A percentile compares a stretch with the other conserved stretches of the same genome.
Evolutionary conservation across 257 asterid genomes (phyloP).

Genomic region (Handroanthus guayacan): DNA sequence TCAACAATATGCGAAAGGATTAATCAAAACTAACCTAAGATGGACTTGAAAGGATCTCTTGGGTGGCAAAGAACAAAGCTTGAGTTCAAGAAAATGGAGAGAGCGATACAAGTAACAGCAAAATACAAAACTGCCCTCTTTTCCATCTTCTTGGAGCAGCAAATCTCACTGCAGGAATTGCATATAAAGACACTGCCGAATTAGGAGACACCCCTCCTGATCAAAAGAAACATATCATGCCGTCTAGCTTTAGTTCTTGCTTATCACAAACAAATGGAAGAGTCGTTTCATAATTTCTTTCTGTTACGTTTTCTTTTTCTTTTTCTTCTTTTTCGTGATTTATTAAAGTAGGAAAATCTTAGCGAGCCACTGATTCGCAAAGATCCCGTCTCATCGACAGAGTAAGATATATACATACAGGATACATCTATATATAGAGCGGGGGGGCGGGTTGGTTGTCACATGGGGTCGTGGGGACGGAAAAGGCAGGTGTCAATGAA

Average conservation of each 20-base stretch:
- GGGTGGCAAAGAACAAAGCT: conserved; percentile 48
- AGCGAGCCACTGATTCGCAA: conserved; percentile 34
- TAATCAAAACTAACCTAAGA: conserved; percentile 54
- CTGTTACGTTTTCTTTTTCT: conserved; percentile 8
- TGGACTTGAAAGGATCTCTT: conserved; percentile 58
- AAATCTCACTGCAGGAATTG: conserved; percentile 55
- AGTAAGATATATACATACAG: conserved; percentile 10
- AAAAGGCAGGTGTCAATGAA: conserved; percentile 55
- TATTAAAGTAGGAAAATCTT: conserved; percentile 37
- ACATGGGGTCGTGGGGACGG: conserved; percentile 43
- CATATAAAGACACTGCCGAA: conserved; percentile 43
- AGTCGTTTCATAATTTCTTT: conserved; percentile 20
- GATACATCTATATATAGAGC: conserved; percentile 22
- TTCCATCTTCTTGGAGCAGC: conserved; percentile 46
- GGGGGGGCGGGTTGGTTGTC: conserved; percentile 34
- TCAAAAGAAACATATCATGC: conserved; percentile 38
- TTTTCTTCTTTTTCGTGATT: conserved; percentile 20
- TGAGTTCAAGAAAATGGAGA: conserved; percentile 52
- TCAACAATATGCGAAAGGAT: conserved; percentile 26
- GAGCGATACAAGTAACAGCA: conserved; percentile 39
- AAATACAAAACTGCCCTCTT: conserved; percentile 44
- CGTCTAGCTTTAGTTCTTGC: conserved; percentile 15
- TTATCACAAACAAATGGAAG: conserved; percentile 29
- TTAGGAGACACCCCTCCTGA: conserved; percentile 35
- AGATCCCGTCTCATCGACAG: conserved; percentile 41